These are phyloP conservation scores for Spathaspora sp. DNA, from an alignment of 805 yeast species.

Conservation along the genomic window DNA sequence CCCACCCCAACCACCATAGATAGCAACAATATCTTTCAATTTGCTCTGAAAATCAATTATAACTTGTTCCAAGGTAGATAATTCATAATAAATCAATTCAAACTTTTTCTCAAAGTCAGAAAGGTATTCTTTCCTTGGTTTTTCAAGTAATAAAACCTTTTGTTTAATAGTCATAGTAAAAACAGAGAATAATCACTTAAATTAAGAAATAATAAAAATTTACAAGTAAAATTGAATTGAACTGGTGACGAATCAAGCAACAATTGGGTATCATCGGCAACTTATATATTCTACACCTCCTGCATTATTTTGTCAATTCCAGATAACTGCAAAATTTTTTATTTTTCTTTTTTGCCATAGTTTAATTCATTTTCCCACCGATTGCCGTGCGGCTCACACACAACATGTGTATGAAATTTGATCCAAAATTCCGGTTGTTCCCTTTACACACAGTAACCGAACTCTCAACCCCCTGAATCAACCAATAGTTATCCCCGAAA, in stretches of 20 bases:
- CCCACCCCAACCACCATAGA: slow-evolving; percentile 61
- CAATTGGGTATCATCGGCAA: not conserved
- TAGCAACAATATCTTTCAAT: slow-evolving; percentile 45
- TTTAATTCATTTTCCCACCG: slow-evolving; percentile 1
- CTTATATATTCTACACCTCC: not conserved
- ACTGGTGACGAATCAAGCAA: not conserved
- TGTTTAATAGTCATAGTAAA: slow-evolving; percentile 18
- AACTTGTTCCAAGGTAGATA: slow-evolving; percentile 41
- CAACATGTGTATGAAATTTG: not conserved
- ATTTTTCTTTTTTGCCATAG: not conserved
- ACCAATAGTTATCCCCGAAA: not conserved
- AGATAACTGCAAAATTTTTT: not conserved
- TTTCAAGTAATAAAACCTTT: slow-evolving; percentile 47
- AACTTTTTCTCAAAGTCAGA: slow-evolving; percentile 37
- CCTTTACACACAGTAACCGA: not conserved
- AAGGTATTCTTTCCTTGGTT: slow-evolving; percentile 41
- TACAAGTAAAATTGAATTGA: not conserved
- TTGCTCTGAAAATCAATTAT: slow-evolving; percentile 34
- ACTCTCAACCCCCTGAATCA: not conserved
- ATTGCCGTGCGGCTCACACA: slow-evolving; percentile 7
- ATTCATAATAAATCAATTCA: slow-evolving; percentile 37
- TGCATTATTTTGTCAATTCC: not conserved
- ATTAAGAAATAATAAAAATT: too few species aligned
- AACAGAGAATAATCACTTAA: not conserved
- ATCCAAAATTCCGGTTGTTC: not conserved